Conservation (phyloP, 371 early-diverging fungal species). For the Thermomucor indicae-seudaticae region DNA sequence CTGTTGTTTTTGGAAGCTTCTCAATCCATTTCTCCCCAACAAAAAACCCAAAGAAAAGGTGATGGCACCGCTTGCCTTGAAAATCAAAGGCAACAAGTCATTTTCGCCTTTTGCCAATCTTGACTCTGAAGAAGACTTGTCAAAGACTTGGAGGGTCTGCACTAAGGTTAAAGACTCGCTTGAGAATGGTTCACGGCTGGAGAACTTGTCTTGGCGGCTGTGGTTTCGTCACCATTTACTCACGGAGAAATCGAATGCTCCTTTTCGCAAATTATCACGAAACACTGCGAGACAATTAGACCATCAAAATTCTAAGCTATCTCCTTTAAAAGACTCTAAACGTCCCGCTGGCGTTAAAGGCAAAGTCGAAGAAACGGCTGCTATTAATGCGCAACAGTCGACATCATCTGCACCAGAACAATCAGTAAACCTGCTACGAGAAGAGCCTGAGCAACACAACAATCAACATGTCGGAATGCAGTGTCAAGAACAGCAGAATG, state of each 20-base stretch:
- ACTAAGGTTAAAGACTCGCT: slow-evolving; percentile 87
- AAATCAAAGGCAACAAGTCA: slow-evolving; percentile 72
- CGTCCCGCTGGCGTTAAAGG: too few relatives aligned
- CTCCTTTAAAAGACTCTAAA: neutral
- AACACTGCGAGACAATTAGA: slow-evolving; percentile 36
- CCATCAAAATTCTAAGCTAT: slow-evolving; percentile 5
- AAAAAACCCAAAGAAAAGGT: too few relatives aligned
- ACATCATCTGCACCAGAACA: too few relatives aligned
- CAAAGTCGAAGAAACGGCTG: too few relatives aligned
- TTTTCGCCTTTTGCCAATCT: slow-evolving; percentile 72
- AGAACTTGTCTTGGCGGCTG: slow-evolving; percentile 87
- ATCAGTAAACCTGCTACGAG: too few relatives aligned
- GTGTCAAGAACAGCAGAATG: too few relatives aligned
- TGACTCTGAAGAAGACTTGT: slow-evolving; percentile 68
- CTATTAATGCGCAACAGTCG: too few relatives aligned
- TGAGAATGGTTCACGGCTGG: slow-evolving; percentile 82
- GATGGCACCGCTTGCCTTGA: slow-evolving; percentile 76
- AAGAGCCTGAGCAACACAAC: too few relatives aligned
- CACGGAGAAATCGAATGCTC: slow-evolving; percentile 33
- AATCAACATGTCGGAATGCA: too few relatives aligned
- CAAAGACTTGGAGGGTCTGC: slow-evolving; percentile 78
- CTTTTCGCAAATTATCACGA: slow-evolving; percentile 33
- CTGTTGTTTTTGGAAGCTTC: too few relatives aligned
- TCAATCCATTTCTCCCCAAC: too few relatives aligned
- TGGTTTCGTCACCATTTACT: slow-evolving; percentile 60